Evolutionary conservation across 116 monocot species (phyloP), one percentile per base, ranked within the genome.

Genomic region (Iris pallida): DNA sequence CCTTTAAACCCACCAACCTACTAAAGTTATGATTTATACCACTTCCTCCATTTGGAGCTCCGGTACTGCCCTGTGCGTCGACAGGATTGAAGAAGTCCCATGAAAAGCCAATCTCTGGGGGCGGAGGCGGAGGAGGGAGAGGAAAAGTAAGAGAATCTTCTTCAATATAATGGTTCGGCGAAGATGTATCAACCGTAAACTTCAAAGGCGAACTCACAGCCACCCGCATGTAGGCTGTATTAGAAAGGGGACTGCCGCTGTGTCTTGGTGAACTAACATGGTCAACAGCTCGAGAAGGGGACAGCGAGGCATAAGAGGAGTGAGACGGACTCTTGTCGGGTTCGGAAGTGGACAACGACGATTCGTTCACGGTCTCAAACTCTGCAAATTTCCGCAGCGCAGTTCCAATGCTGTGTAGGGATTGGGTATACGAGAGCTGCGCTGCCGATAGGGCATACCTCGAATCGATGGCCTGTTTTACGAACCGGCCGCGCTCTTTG

Each of bases 401-500:
- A 16, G 46, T 70, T 8, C 95, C 95, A 1, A 88, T 51, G 61
- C 68, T 84, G 53, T 82, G 90, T 4, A 95, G 85, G 18, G 90
- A 90, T 57, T 84, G 88, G 42, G 80, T 70, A 64, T 88, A 95
- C 5, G 80, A 81, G 4, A 90, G 80, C 42, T 95, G 95, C 20
- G 91, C 82, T 18, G 91, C 95, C 7, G 95, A 90, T 10, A 95
- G 74, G 40, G 88, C 86, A 66, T 79, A 83, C 56, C 95, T 88
- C 17, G 86, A 81, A 67, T 95, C 90, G 40, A 86, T 77, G 4
- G 90, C 95, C 65, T 81, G 75, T 69, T 78, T 88, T 41, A 86
- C 76, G 68, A 65, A 84, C 20, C 71, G 67, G 59, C 78, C 78
- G 0, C 95, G 76, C 53, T 76, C 84, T 51, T 80, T 81, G 79